Evolutionary conservation across 176 grass and related monocot species (phyloP).

Genomic region (Oryza longistaminata): DNA sequence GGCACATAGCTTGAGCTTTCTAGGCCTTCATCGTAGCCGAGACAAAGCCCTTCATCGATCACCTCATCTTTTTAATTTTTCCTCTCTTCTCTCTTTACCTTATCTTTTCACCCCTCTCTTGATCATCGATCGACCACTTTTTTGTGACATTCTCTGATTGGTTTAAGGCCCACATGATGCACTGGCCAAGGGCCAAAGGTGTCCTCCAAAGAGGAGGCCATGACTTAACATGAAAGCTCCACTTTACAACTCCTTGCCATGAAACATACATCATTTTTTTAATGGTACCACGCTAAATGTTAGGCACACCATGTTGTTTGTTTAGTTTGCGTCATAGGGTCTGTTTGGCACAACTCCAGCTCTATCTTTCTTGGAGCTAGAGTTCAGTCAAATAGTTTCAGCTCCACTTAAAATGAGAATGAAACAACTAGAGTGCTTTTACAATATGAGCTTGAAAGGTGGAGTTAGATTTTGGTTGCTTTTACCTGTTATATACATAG

Average conservation of each 20-base stretch:
- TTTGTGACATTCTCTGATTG: slow-evolving; percentile 58
- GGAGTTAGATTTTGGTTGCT: too few relatives aligned
- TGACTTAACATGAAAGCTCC: slow-evolving; percentile 58
- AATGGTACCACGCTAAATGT: background rate
- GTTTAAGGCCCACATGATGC: slow-evolving; percentile 42
- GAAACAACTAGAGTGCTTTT: too few relatives aligned
- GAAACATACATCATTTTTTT: background rate
- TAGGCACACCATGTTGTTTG: background rate
- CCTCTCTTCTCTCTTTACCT: background rate
- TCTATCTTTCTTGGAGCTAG: too few relatives aligned
- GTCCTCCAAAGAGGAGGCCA: slow-evolving; percentile 59
- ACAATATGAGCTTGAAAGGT: too few relatives aligned
- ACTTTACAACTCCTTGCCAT: slow-evolving; percentile 38
- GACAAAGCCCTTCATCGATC: background rate
- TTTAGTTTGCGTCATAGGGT: background rate
- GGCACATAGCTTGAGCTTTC: slow-evolving; percentile 27
- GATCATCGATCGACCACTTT: slow-evolving; percentile 12
- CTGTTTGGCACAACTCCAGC: too few relatives aligned
- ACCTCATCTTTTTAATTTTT: background rate
- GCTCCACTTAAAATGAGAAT: too few relatives aligned
- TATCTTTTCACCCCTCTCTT: background rate
- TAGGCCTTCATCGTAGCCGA: slow-evolving; percentile 13
- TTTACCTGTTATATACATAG: too few relatives aligned
- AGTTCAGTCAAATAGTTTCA: too few relatives aligned
- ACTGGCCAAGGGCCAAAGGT: slow-evolving; percentile 33